Percentiles rank a stretch among this genome's conserved stretches.
phyloP scores from a whole-genome alignment of 768 basidiomycete genomes.

The Galerina marginata region DNA sequence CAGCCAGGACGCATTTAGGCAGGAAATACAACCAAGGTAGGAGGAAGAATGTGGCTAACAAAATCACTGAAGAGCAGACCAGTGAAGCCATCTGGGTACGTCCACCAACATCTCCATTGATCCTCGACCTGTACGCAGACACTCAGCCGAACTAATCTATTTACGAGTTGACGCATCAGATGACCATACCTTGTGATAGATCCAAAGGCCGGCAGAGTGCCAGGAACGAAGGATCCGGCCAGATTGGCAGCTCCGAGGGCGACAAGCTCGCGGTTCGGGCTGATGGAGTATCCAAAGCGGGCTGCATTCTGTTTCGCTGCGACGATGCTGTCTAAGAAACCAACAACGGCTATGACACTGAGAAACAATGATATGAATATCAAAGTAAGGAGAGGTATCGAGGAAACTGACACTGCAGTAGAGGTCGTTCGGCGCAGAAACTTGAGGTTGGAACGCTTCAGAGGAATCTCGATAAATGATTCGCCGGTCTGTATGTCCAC shows the following conservation, averaged over 20 bases:
- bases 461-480: slow-evolving; percentile 76
- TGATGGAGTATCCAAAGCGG: slow-evolving; percentile 86
- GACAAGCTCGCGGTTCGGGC: slow-evolving; percentile 94
- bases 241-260: slow-evolving; percentile 90
- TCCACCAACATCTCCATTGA: slow-evolving; percentile 89
- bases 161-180: not conserved
- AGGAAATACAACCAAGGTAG: slow-evolving; percentile 85
- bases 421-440: slow-evolving; percentile 83
- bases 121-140: slow-evolving; percentile 61
- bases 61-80: slow-evolving; percentile 72
- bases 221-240: slow-evolving; percentile 79
- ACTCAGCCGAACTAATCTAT: not conserved
- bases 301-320: slow-evolving; percentile 92
- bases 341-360: slow-evolving; percentile 81
- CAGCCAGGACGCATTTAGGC: slow-evolving; percentile 89
- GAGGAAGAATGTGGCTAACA: slow-evolving; percentile 89
- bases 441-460: slow-evolving; percentile 60
- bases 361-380: not conserved
- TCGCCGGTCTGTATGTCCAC: slow-evolving; percentile 67
- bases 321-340: slow-evolving; percentile 94
- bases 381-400: not conserved
- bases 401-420: slow-evolving; percentile 69
- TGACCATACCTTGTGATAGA: slow-evolving; percentile 80
- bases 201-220: slow-evolving; percentile 91
- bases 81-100: slow-evolving; percentile 90